These are phyloP conservation scores for Apostasia shenzhenica DNA, from an alignment of 106 monocot genomes.

Conservation along the genomic window DNA sequence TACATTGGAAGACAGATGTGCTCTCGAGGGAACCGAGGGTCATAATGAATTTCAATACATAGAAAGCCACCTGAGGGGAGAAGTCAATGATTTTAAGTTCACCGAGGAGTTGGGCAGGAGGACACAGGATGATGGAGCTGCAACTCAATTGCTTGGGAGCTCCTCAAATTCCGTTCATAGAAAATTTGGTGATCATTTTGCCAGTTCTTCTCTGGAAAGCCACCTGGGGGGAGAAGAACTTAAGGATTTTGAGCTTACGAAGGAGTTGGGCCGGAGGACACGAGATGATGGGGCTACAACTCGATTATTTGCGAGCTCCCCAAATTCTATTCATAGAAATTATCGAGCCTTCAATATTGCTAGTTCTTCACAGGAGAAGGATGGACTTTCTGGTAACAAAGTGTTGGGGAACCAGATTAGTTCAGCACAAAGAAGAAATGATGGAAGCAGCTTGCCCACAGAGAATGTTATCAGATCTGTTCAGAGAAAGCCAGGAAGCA, in stretches of 20 bases:
- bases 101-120: constrained; percentile 36
- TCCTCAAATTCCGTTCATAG: constrained; percentile 10
- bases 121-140: constrained; percentile 25
- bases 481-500: constrained; percentile 19
- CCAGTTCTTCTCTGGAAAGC: too few relatives aligned
- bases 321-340: too few relatives aligned
- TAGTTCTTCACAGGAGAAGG: constrained; percentile 12
- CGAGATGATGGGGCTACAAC: too few relatives aligned
- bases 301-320: too few relatives aligned
- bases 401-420: background rate
- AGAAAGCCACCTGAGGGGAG: constrained; percentile 9
- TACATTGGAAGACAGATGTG: constrained; percentile 15
- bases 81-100: constrained; percentile 30
- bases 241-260: too few relatives aligned
- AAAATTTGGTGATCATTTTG: background rate
- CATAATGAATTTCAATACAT: too few relatives aligned
- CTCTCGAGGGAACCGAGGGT: constrained; percentile 6
- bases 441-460: background rate
- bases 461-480: constrained; percentile 7
- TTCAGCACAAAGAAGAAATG: constrained; percentile 7
- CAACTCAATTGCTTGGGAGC: constrained; percentile 21
- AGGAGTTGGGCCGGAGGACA: too few relatives aligned
- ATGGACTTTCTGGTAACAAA: constrained; percentile 15
- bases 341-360: too few relatives aligned
- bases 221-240: too few relatives aligned